Base-by-base conservation (phyloP, 768 basidiomycete species). In the Tricholoma saponaceum region DNA sequence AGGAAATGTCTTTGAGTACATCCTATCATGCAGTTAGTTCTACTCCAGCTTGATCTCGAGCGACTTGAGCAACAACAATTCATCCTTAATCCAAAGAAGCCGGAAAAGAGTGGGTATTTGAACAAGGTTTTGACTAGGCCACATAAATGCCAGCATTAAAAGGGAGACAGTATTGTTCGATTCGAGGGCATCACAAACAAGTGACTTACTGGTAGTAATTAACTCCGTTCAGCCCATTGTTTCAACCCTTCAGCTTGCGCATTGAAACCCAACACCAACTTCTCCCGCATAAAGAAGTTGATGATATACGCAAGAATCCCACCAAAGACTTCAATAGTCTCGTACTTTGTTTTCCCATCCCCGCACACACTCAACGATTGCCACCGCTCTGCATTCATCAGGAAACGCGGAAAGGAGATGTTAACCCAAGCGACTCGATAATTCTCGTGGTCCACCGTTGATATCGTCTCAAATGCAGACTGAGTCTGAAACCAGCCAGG, bases 161-260 rank as follows among this genome's bases (percentile, higher is more conserved):
- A n/a, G n/a, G n/a, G n/a, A n/a, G n/a, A n/a, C n/a, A n/a, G n/a
- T n/a, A n/a, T n/a, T n/a, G n/a, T n/a, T n/a, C 30, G 13, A 37
- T 41, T 41, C 39, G 8, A 41, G 18, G 18, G 4, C 2, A 2
- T 37, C 35, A 37, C 5, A 16, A 37, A 5, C 18, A 25, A 46
- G n/a, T 10, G 44, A n/a, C 47, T 7, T 4, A 50, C 47, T 28
- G 8, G 28, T 3, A 16, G 12, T 1, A 30, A 30, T 60, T 52
- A 64, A 10, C n/a, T 41, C 41, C 51, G 56, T 65, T 88, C 86
- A 0, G 79, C 74, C 39, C 78, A 68, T 54, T 63, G 64, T 69
- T 88, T 87, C 63, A 89, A 68, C 0, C 75, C 81, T 50, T 82
- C 78, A 0, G 80, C 85, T 73, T 84, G 82, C 1, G 81, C 85